phyloP scores from a whole-genome alignment of 805 yeast species.

The Barnettozyma sucrosica region DNA sequence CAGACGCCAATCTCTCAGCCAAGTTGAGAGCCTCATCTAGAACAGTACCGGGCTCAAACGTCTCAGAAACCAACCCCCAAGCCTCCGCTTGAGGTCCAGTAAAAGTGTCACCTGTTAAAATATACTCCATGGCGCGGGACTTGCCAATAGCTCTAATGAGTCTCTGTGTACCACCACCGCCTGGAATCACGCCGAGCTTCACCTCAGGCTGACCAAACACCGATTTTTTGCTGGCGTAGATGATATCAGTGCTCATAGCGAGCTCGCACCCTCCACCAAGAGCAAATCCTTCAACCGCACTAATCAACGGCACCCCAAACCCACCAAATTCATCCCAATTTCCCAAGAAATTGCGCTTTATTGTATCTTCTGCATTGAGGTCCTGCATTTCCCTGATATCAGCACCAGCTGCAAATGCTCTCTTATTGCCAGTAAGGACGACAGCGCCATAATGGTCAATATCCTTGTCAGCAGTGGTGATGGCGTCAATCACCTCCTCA shows the following conservation, averaged over 20 bases:
- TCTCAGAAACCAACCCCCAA: slow-evolving; percentile 43
- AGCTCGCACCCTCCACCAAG: slow-evolving; percentile 54
- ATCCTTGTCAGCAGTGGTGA: slow-evolving; percentile 17
- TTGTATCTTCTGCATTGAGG: slow-evolving; percentile 32
- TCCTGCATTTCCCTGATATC: slow-evolving; percentile 47
- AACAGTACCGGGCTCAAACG: slow-evolving; percentile 34
- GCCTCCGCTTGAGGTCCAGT: slow-evolving; percentile 38
- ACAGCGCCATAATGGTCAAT: slow-evolving; percentile 39
- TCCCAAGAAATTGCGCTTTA: slow-evolving; percentile 31
- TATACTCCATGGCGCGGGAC: slow-evolving; percentile 42
- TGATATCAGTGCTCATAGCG: slow-evolving; percentile 45
- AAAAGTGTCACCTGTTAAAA: slow-evolving; percentile 42
- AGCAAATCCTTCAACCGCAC: slow-evolving; percentile 51
- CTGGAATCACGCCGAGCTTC: slow-evolving; percentile 45
- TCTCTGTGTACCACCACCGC: slow-evolving; percentile 51
- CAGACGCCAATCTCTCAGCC: slow-evolving; percentile 36
- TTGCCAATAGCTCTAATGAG: slow-evolving; percentile 43
- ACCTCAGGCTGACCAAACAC: slow-evolving; percentile 52
- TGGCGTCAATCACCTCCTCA: slow-evolving; percentile 19
- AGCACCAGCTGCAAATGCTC: slow-evolving; percentile 52
- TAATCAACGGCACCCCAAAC: slow-evolving; percentile 43
- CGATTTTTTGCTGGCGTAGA: slow-evolving; percentile 44
- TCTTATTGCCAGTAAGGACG: slow-evolving; percentile 40
- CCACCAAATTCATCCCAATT: slow-evolving; percentile 35
- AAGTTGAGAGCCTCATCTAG: slow-evolving; percentile 39